Base-by-base conservation (phyloP, 805 yeast species). In the Ogataea parapolymorpha region DNA sequence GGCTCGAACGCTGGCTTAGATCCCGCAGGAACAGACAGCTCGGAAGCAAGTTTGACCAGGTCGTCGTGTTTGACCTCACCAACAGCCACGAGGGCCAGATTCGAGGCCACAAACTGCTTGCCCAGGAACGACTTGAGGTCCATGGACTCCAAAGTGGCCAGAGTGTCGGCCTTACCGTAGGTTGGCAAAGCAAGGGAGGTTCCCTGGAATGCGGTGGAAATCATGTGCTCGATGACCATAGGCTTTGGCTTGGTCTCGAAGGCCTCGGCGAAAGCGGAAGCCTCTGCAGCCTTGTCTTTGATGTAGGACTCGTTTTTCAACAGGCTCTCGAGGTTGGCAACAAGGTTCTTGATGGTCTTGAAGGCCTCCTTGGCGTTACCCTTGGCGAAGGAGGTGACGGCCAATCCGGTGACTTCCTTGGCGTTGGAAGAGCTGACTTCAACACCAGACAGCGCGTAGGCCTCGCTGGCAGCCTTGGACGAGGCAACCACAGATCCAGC, bases 161-260 rank as follows among this genome's bases (percentile, higher is more conserved):
- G 54, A 35, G 86, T 71, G 48, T 84, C 93, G 26, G 70, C 53
- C 50, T 87, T 84, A 74, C 95, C 95, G 57, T 74, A 71, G 30
- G 76, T 72, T 65, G 95, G 93, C 61, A 85, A 71, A 40, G 83
- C 84, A 52, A 85, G 71, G 23, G 93, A 80, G 58, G 87, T 80
- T 59, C 88, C 87, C 70, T 85, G 95, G 83, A 80, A 85, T 41
- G 95, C 95, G 48, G 90, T 77, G 46, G 90, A 77, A 59, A 80
- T 78, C 71, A 85, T 74, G 67, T 85, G 95, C 68, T 82, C 86
- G 53, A 80, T 56, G 37, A 81, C 84, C 67, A 71, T 74, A 41
- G 72, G 62, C 46, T 75, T 72, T 54, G 82, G 77, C 45, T 54
- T 63, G 39, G 67, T 61, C 70, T 85, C 95, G 46, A 82, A 71